Evolutionary conservation across 495 filamentous ascomycete species (phyloP).

Genomic region (Lasiosphaeria miniovina): DNA sequence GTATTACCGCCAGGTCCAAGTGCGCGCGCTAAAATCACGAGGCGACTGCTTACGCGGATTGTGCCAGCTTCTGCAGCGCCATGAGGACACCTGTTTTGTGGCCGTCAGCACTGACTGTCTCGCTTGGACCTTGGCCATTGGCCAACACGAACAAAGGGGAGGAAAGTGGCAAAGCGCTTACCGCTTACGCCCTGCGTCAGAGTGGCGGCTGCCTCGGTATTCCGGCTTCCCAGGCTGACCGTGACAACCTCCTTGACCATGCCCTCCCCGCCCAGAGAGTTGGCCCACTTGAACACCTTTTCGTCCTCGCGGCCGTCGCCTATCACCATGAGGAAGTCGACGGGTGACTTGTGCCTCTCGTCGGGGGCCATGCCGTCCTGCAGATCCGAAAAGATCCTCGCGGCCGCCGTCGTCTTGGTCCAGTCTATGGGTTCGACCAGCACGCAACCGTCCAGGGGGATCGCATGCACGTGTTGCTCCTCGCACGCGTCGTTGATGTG

Average conservation of each 20-base stretch:
- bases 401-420: constrained; percentile 80
- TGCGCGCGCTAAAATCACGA: neutral
- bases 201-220: constrained; percentile 82
- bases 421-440: constrained; percentile 76
- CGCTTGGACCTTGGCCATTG: no score
- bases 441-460: constrained; percentile 73
- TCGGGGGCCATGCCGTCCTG: constrained; percentile 38
- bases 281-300: constrained; percentile 90
- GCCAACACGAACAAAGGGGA: neutral
- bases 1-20: neutral
- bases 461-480: constrained; percentile 75
- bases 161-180: constrained; percentile 33
- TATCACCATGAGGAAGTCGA: constrained; percentile 80
- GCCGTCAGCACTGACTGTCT: constrained; percentile 5
- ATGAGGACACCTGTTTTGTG: constrained; percentile 39
- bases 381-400: constrained; percentile 62
- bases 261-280: constrained; percentile 56
- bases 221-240: constrained; percentile 77
- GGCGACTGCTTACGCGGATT: constrained; percentile 23
- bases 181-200: constrained; percentile 88
- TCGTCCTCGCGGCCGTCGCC: constrained; percentile 92
- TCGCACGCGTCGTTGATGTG: constrained; percentile 92
- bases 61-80: constrained; percentile 42
- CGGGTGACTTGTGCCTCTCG: constrained; percentile 44
- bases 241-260: constrained; percentile 68